phyloP scores from a whole-genome alignment of 345 rosid species.

The Pistacia atlantica region DNA sequence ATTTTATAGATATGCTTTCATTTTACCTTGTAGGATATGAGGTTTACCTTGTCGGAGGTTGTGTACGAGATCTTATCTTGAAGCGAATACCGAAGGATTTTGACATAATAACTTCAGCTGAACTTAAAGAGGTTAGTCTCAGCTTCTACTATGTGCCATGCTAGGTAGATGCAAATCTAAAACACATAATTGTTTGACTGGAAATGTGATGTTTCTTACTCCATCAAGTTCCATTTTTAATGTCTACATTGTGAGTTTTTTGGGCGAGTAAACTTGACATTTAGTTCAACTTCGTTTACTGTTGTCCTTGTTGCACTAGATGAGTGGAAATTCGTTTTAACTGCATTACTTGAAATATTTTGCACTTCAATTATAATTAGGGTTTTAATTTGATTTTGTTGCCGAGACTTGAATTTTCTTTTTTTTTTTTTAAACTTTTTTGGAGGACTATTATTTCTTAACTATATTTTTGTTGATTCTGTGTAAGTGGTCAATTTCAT shows the following conservation, averaged over 20 bases:
- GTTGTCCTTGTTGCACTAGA: not conserved
- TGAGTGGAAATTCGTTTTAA: not conserved
- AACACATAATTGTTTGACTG: not conserved
- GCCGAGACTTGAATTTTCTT: not conserved
- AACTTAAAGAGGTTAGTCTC: constrained; percentile 76
- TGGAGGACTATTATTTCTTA: not conserved
- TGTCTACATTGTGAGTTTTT: not conserved
- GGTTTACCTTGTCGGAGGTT: constrained; percentile 96
- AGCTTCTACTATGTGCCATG: not conserved
- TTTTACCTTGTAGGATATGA: constrained; percentile 53
- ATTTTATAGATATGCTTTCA: not conserved
- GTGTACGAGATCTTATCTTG: constrained; percentile 91
- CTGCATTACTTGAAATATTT: not conserved
- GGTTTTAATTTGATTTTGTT: constrained; percentile 8
- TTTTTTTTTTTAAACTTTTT: not conserved
- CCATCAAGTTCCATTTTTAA: not conserved
- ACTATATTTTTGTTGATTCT: not conserved
- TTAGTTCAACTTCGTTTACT: not conserved
- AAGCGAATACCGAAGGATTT: constrained; percentile 86
- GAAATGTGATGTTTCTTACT: not conserved
- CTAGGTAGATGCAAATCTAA: not conserved
- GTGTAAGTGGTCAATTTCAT: not conserved
- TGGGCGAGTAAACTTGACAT: not conserved
- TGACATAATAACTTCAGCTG: constrained; percentile 85
- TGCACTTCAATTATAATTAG: not conserved